Evolutionary conservation across 2,329 filamentous ascomycete genomes (phyloP).

Genomic region (Bipolaris oryzae): DNA sequence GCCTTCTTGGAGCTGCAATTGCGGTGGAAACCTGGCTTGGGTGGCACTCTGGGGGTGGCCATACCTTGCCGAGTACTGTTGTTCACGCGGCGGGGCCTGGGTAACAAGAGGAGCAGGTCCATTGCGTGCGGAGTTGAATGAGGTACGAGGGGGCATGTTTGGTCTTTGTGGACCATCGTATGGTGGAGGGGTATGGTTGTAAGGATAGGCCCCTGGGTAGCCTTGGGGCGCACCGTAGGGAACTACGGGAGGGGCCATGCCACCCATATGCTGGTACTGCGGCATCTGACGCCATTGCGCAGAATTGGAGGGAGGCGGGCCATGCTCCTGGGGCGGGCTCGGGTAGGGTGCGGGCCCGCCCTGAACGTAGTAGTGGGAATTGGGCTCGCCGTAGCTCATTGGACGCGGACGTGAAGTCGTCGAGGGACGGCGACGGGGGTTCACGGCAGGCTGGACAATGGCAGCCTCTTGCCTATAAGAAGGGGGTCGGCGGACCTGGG

Average conservation of each 20-base stretch:
- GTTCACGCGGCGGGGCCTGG: constrained; percentile 26
- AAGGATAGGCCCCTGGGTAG: constrained; percentile 17
- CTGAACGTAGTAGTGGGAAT: constrained; percentile 24
- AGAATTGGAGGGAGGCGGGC: constrained; percentile 42
- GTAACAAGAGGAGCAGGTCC: constrained; percentile 29
- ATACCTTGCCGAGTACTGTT: constrained; percentile 39
- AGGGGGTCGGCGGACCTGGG: constrained; percentile 28
- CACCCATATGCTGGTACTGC: constrained; percentile 13
- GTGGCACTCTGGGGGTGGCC: constrained; percentile 19
- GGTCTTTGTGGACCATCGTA: constrained; percentile 33
- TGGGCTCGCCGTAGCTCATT: constrained; percentile 40
- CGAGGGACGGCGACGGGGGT: constrained; percentile 35
- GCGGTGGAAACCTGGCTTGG: constrained; percentile 7
- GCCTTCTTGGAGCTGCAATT: constrained; percentile 20
- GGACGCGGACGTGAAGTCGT: constrained; percentile 34
- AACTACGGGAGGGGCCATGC: constrained; percentile 20
- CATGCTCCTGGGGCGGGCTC: constrained; percentile 33
- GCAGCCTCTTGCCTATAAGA: constrained; percentile 33
- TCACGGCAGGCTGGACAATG: constrained; percentile 36
- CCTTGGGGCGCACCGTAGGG: constrained; percentile 21
- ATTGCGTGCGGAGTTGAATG: constrained; percentile 27
- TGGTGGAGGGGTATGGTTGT: constrained; percentile 26
- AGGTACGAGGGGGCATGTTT: constrained; percentile 25
- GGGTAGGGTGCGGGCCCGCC: constrained; percentile 33
- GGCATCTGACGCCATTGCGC: constrained; percentile 31